Conservation (phyloP, 2,329 filamentous ascomycete genomes). For the Colletotrichum eremochloae region DNA sequence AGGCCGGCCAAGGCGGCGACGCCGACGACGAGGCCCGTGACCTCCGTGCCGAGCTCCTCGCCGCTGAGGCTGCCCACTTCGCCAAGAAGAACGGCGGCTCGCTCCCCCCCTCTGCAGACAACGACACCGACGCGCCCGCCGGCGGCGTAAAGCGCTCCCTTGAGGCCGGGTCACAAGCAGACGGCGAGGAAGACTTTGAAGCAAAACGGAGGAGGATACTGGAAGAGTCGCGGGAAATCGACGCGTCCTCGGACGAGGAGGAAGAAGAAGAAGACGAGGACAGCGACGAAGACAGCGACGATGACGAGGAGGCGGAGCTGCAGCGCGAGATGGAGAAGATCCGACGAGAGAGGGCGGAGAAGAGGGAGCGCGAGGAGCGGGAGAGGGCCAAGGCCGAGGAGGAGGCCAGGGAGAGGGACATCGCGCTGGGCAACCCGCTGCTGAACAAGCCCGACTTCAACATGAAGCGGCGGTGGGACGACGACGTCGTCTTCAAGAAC, state of each 20-base stretch:
- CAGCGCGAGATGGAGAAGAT: constrained; percentile 96
- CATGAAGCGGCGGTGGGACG: constrained; percentile 94
- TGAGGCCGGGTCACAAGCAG: constrained; percentile 60
- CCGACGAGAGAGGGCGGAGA: constrained; percentile 85
- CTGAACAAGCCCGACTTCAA: constrained; percentile 91
- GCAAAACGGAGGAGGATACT: constrained; percentile 88
- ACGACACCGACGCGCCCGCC: constrained; percentile 54
- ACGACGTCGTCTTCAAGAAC: constrained; percentile 99
- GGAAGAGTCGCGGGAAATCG: constrained; percentile 88
- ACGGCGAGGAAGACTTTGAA: constrained; percentile 76
- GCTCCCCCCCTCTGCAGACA: constrained; percentile 58
- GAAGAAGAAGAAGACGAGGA: constrained; percentile 63
- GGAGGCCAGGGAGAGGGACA: constrained; percentile 86
- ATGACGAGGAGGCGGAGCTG: constrained; percentile 88
- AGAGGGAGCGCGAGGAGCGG: constrained; percentile 72
- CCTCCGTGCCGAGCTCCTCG: constrained; percentile 88
- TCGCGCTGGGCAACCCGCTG: constrained; percentile 91
- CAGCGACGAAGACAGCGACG: constrained; percentile 77
- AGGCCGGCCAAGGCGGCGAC: constrained; percentile 87
- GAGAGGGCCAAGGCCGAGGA: constrained; percentile 79
- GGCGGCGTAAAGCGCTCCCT: constrained; percentile 74
- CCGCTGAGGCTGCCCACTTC: constrained; percentile 89
- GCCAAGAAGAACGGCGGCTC: constrained; percentile 82
- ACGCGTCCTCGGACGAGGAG: constrained; percentile 79
- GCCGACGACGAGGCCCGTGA: constrained; percentile 80